Base-by-base conservation (phyloP, 2,329 filamentous ascomycete species). In the Cercospora nicotianae region DNA sequence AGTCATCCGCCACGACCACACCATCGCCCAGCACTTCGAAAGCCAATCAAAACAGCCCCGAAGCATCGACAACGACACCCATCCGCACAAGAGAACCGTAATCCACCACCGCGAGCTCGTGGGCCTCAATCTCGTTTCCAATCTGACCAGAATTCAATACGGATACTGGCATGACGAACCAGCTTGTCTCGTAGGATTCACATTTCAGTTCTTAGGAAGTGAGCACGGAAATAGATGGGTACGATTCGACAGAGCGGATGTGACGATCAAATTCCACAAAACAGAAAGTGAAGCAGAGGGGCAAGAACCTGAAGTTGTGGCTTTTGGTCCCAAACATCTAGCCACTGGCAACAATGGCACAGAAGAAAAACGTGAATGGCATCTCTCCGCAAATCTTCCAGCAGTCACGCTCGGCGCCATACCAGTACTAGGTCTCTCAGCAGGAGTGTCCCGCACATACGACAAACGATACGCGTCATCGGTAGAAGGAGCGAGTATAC, bases 241-340 rank as follows among this genome's bases (percentile, higher is more conserved):
- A n/a, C 45, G 62, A 12, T 70, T 72, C 45, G 63, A 66, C 8
- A 68, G 68, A 23, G 68, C 67, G 13, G 70, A 72, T 20, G 57
- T 69, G 10, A 31, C 58, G 1, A 66, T 67, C 23, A 28, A 51
- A 3, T 67, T 71, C 57, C 23, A 51, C 28, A n/a, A 28, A 42
- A 23, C 61, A 31, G 20, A 48, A 10, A 18, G 5, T 30, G 51
- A 33, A 0, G 31, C 13, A 9, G 23, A 23, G 3, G 39, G 4
- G 1, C n/a, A 31, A 7, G 60, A 66, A 3, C 60, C 64, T 23
- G 60, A 65, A 18, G 55, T 71, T 31, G 63, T 65, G 5, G 67
- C 69, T 58, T 65, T 62, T 30, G 65, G 65, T 1, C 69, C 69
- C 7, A 69, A 71, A 60, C 65, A 67, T 42, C 55, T 70, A 3